Conservation (phyloP, 2,329 filamentous ascomycete genomes). For the Penicillium nordicum region DNA sequence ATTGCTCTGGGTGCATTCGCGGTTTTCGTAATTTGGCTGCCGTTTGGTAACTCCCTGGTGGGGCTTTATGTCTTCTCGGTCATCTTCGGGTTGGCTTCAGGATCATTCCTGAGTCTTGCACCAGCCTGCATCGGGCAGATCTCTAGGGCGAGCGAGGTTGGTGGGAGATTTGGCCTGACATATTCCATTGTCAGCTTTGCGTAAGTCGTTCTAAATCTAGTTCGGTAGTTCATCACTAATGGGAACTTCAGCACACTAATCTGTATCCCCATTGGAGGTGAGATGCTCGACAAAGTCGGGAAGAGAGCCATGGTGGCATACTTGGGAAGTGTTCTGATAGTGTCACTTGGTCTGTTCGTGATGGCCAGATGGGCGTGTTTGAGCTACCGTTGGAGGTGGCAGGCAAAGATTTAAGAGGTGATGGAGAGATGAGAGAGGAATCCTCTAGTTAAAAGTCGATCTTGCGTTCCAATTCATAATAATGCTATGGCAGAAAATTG, state of each 20-base stretch:
- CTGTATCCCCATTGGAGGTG: constrained; percentile 48
- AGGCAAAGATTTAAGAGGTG: constrained; percentile 29
- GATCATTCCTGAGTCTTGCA: constrained; percentile 47
- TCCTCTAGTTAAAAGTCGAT: not conserved
- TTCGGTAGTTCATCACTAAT: not conserved
- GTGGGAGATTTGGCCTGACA: constrained; percentile 48
- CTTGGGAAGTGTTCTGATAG: constrained; percentile 42
- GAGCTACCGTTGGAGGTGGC: constrained; percentile 40
- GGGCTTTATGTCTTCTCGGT: constrained; percentile 32
- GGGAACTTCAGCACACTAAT: constrained; percentile 38
- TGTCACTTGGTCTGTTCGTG: constrained; percentile 34
- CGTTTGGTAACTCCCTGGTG: constrained; percentile 35
- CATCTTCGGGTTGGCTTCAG: constrained; percentile 48
- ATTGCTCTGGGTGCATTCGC: constrained; percentile 37
- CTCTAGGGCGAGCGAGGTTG: constrained; percentile 48
- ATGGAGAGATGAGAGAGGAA: not conserved
- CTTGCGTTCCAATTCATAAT: not conserved
- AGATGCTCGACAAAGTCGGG: constrained; percentile 49
- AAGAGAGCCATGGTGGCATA: constrained; percentile 46
- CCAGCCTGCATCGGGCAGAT: constrained; percentile 49
- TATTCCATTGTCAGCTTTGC: constrained; percentile 50
- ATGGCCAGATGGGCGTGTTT: constrained; percentile 41
- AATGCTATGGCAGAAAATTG: not conserved
- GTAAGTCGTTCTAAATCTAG: constrained; percentile 19
- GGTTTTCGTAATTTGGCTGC: constrained; percentile 46